These are phyloP conservation scores for Ceratocystis papillata DNA, from an alignment of 2,329 filamentous ascomycete genomes.

Conservation along the genomic window DNA sequence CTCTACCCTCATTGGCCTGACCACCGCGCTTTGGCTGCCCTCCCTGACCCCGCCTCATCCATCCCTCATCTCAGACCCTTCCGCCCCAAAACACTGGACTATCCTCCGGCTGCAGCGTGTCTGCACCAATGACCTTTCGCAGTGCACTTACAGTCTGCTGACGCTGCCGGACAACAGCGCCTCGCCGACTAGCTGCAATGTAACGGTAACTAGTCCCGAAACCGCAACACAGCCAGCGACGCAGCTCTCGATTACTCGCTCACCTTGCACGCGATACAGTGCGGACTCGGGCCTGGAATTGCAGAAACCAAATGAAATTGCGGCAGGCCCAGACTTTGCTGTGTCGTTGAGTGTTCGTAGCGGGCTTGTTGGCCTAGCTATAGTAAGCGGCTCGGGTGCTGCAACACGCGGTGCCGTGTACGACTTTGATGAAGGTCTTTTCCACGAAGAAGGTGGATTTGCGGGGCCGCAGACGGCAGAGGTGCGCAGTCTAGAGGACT, in stretches of 20 bases:
- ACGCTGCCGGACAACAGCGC: background rate
- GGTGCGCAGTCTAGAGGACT: background rate
- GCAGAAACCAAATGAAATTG: background rate
- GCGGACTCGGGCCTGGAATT: background rate
- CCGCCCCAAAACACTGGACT: background rate
- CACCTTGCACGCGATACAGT: background rate
- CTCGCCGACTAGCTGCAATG: background rate
- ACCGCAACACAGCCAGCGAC: background rate
- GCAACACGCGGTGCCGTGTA: background rate
- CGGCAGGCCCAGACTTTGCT: background rate
- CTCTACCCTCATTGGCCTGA: background rate
- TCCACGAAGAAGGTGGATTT: background rate
- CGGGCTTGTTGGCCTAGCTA: conserved; percentile 3
- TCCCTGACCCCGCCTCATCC: background rate
- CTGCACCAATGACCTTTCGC: background rate
- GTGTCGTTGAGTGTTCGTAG: background rate
- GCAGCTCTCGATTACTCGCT: background rate
- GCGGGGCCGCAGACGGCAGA: conserved; percentile 10
- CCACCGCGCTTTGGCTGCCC: background rate
- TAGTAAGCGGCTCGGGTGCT: background rate
- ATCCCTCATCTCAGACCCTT: background rate
- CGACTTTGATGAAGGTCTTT: background rate
- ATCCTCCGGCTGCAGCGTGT: conserved; percentile 7
- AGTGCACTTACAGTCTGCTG: conserved; percentile 3
- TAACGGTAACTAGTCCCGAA: background rate